These are phyloP conservation scores for Lepidium didymum DNA, from an alignment of 345 rosid genomes.

Conservation along the genomic window DNA sequence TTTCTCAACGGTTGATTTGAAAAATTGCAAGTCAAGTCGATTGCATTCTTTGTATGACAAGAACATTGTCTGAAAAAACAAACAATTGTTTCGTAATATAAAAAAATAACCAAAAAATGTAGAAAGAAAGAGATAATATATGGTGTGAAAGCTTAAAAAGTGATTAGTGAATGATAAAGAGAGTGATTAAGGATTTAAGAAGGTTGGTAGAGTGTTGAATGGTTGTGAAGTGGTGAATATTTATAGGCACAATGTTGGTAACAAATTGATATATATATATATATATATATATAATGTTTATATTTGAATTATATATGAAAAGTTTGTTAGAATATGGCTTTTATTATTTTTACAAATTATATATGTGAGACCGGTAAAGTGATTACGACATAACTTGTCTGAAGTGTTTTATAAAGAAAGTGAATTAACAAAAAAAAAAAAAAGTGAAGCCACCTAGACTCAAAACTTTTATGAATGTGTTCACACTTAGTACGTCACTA, in stretches of 20 bases:
- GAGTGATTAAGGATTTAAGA: background rate
- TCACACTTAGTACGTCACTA: constrained; percentile 18
- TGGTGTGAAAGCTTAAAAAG: constrained; percentile 3
- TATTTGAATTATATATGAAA: background rate
- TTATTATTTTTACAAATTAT: background rate
- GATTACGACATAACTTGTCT: constrained; percentile 49
- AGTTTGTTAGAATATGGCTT: background rate
- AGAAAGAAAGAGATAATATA: background rate
- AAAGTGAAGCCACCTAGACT: constrained; percentile 37
- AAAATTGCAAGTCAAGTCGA: constrained; percentile 48
- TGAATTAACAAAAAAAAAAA: no score
- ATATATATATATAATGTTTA: background rate
- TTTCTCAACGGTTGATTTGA: constrained; percentile 54
- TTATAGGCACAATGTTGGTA: constrained; percentile 19
- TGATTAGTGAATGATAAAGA: background rate
- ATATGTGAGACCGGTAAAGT: constrained; percentile 47
- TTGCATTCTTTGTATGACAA: constrained; percentile 49
- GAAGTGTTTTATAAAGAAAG: constrained; percentile 27
- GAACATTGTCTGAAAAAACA: constrained; percentile 43
- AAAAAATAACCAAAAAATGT: background rate
- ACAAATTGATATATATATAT: background rate
- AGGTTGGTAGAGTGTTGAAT: constrained; percentile 28
- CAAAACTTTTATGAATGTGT: constrained; percentile 8
- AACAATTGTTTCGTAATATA: background rate
- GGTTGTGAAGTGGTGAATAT: background rate